These are phyloP conservation scores for Cronartium quercuum DNA, from an alignment of 1,284 basidiomycete species.

Conservation along the genomic window DNA sequence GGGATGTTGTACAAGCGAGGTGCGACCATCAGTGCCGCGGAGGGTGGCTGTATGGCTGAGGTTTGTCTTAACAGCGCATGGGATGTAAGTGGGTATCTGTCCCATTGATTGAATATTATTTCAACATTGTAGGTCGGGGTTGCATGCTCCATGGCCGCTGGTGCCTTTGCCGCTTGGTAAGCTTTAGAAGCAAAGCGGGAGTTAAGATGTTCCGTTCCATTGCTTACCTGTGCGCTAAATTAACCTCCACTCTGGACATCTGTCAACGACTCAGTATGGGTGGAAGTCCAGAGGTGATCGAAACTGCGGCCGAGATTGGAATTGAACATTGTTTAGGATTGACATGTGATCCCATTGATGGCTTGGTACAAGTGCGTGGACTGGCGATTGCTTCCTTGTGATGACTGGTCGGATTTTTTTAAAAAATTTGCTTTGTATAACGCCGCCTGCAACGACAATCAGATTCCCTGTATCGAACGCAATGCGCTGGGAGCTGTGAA, in stretches of 20 bases:
- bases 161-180: slow-evolving; percentile 85
- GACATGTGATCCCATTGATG: slow-evolving; percentile 88
- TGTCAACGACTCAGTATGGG: slow-evolving; percentile 52
- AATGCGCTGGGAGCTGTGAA: slow-evolving; percentile 68
- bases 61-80: neutral
- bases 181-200: slow-evolving; percentile 64
- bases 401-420: neutral
- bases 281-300: slow-evolving; percentile 50
- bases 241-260: slow-evolving; percentile 53
- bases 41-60: slow-evolving; percentile 58
- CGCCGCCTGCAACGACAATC: neutral
- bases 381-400: neutral
- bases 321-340: slow-evolving; percentile 55
- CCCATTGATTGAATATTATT: neutral
- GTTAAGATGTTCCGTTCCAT: slow-evolving; percentile 61
- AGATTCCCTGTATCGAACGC: slow-evolving; percentile 57
- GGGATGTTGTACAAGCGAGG: slow-evolving; percentile 98
- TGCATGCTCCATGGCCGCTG: slow-evolving; percentile 84
- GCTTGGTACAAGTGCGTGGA: slow-evolving; percentile 69
- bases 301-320: slow-evolving; percentile 86
- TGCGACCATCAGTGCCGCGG: slow-evolving; percentile 90
- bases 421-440: neutral
- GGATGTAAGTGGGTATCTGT: neutral
- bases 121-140: slow-evolving; percentile 52
- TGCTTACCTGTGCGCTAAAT: slow-evolving; percentile 28